A percentile compares a stretch with the other conserved stretches of the same genome.
Evolutionary conservation across 225 moss, liverwort and hornwort genomes (phyloP).

Genomic region (Anthoceros angustus): DNA sequence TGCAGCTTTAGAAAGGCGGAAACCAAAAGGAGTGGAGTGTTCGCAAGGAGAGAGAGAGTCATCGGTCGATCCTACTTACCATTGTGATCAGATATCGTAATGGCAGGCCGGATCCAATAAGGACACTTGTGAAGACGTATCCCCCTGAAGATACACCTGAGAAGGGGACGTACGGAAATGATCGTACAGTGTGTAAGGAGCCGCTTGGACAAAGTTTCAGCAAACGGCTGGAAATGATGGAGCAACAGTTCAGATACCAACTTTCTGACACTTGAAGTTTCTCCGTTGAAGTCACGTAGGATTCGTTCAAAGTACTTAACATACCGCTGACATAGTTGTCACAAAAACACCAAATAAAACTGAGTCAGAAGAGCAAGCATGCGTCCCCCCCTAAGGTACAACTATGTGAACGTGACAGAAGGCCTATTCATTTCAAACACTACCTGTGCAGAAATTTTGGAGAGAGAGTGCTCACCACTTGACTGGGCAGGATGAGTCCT

Average conservation of each 20-base stretch:
- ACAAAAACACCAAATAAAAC: neutral
- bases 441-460: neutral
- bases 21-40: too few species aligned
- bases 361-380: too few species aligned
- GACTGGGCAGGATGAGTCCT: conserved; percentile 85
- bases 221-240: neutral
- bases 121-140: conserved; percentile 97
- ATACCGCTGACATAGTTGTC: conserved; percentile 48
- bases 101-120: conserved; percentile 91
- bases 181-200: neutral
- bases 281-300: conserved; percentile 70
- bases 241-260: conserved; percentile 19
- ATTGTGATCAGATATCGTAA: conserved; percentile 78
- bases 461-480: conserved; percentile 44
- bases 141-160: conserved; percentile 92
- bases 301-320: conserved; percentile 98
- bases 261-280: conserved; percentile 92
- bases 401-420: too few species aligned
- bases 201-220: neutral
- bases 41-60: neutral
- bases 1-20: neutral
- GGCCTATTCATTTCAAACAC: neutral
- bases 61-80: conserved; percentile 22
- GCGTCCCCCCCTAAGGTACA: too few species aligned
- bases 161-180: neutral